Base-by-base conservation (phyloP, 2,329 filamentous ascomycete genomes). In the Colletotrichum navitas region DNA sequence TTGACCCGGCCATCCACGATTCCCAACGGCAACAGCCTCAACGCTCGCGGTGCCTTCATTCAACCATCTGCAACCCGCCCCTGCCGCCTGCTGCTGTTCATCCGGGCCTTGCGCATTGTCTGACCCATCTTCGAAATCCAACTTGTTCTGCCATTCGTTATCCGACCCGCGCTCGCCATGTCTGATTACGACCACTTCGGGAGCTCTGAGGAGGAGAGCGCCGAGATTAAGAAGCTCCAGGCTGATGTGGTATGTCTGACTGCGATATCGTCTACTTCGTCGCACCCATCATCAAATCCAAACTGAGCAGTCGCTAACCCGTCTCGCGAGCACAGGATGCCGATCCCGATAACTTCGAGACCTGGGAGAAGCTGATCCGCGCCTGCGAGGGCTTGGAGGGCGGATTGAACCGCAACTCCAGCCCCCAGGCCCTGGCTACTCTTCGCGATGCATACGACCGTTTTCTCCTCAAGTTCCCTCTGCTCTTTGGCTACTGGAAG, bases 401-500 rank as follows among this genome's bases (percentile, higher is more conserved):
- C 73, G 96, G 95, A 68, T 89, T 99, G 74, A 98, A 97, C 80
- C 93, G 96, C 77, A 99, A 99, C 83, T 98, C 96, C 52, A 98
- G 93, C 80, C 95, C 96, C 0, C 93, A 97, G 79, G 94, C 96
- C 36, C 94, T 99, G 76, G 91, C 94, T 26, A 92, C 94, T 14
- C 92, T 94, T 67, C 92, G 96, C 82, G 91, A 93, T 81, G 90
- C 93, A 74, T 98, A 97, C 85, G 95, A 99, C 81, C 90, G 93
- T 59, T 97, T 99, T 79, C 91, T 99, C 29, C 90, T 93, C 73
- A 98, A 97, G 79, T 99, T 98, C 75, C 96, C 96, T 3, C 88
- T 98, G 14, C 90, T 98, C 49, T 99, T 98, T 78, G 96, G 95
- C 63, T 99, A 98, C 85, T 99, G 96, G 96, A 98, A 98, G 86